Conservation (phyloP, 2,329 filamentous ascomycete species). For the Beauveria medogensis region DNA sequence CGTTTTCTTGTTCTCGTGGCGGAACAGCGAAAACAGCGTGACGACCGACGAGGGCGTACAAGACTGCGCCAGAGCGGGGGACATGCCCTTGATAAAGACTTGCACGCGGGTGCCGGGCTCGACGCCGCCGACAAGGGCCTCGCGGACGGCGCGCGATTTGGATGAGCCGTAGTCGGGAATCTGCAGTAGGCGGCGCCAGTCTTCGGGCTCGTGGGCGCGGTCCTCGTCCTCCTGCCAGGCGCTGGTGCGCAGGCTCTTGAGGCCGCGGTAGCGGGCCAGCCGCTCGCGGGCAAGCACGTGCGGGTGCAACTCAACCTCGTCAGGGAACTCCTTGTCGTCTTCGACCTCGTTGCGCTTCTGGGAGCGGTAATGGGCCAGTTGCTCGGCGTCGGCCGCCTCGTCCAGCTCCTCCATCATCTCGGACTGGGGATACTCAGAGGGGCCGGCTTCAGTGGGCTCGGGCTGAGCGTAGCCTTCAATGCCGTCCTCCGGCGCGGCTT, state of each 20-base stretch:
- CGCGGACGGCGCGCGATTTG: slow-evolving; percentile 65
- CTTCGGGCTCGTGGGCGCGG: slow-evolving; percentile 74
- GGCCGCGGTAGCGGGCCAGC: slow-evolving; percentile 74
- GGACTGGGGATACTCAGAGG: slow-evolving; percentile 87
- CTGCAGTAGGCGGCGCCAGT: slow-evolving; percentile 79
- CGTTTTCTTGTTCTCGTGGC: slow-evolving; percentile 92
- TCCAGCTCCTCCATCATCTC: slow-evolving; percentile 85
- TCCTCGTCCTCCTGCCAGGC: slow-evolving; percentile 88
- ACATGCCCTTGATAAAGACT: slow-evolving; percentile 57
- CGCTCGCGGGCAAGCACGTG: slow-evolving; percentile 80
- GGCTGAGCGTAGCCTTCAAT: slow-evolving; percentile 59
- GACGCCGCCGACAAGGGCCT: slow-evolving; percentile 84
- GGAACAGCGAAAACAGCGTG: slow-evolving; percentile 75
- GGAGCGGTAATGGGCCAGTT: slow-evolving; percentile 73
- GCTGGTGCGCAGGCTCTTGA: slow-evolving; percentile 86
- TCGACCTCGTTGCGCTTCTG: slow-evolving; percentile 72
- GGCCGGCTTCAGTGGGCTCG: slow-evolving; percentile 66
- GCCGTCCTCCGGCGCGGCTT: slow-evolving; percentile 72
- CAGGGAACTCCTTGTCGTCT: slow-evolving; percentile 91
- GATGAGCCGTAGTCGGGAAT: slow-evolving; percentile 85
- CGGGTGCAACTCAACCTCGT: slow-evolving; percentile 91
- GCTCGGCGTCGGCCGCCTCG: slow-evolving; percentile 68
- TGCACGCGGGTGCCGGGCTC: slow-evolving; percentile 75
- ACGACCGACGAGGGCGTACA: slow-evolving; percentile 50
- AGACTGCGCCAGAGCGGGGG: slow-evolving; percentile 33